Evolutionary conservation across 2,329 filamentous ascomycete genomes (phyloP).

Genomic region (Camillea tinctor): DNA sequence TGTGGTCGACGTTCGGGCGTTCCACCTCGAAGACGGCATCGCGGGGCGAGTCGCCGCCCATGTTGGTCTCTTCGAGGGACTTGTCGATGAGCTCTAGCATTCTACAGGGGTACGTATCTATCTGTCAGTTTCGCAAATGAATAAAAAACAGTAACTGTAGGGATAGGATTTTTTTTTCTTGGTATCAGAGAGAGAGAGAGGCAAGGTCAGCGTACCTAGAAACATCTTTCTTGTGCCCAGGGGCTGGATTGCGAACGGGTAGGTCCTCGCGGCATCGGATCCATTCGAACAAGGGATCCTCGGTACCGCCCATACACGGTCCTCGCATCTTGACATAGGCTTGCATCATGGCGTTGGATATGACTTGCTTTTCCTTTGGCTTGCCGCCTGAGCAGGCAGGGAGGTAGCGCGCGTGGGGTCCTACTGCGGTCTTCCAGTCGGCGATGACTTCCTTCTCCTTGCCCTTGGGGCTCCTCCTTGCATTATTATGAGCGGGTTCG

Average conservation of each 20-base stretch:
- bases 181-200: not conserved
- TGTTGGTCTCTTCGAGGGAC: constrained; percentile 13
- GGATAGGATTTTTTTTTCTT: no score
- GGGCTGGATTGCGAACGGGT: constrained; percentile 4
- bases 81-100: constrained; percentile 23
- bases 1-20: constrained; percentile 22
- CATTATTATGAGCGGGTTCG: not conserved
- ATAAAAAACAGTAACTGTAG: no score
- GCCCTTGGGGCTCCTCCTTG: not conserved
- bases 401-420: constrained; percentile 11
- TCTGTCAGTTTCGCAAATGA: no score
- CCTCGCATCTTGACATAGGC: constrained; percentile 30
- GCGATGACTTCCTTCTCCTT: not conserved
- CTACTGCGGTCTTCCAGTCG: not conserved
- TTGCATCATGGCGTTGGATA: constrained; percentile 28
- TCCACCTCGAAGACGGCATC: constrained; percentile 23
- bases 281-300: constrained; percentile 27
- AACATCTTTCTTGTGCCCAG: constrained; percentile 12
- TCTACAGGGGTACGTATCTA: constrained; percentile 6
- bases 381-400: constrained; percentile 21
- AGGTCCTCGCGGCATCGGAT: constrained; percentile 16
- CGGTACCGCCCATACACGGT: constrained; percentile 11
- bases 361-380: constrained; percentile 11
- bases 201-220: constrained; percentile 15
- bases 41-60: constrained; percentile 19